Conservation (phyloP, 768 basidiomycete genomes). For the Rhizopogon rudus region DNA sequence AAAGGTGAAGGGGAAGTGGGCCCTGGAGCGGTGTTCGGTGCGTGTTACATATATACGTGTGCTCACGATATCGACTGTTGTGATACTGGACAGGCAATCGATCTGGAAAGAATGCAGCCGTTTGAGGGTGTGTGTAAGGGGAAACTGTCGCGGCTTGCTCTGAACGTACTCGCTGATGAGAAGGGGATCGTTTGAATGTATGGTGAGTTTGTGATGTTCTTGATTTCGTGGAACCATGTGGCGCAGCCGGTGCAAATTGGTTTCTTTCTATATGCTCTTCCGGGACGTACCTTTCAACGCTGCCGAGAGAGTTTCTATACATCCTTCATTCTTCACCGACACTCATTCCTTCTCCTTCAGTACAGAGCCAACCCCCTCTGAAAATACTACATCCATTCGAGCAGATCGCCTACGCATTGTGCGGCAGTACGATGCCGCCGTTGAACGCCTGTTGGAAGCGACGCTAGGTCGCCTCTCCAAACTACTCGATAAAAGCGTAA, state of each 20-base stretch:
- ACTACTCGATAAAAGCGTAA: neutral
- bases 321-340: neutral
- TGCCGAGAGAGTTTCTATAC: conserved; percentile 10
- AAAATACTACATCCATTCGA: conserved; percentile 16
- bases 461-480: conserved; percentile 17
- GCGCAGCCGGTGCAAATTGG: neutral
- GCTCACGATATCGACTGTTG: neutral
- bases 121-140: neutral
- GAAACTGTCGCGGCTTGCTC: neutral
- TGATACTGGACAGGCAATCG: neutral
- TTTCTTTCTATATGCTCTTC: neutral
- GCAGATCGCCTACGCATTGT: conserved; percentile 18
- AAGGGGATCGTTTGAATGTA: conserved; percentile 10
- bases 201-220: conserved; percentile 7
- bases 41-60: neutral
- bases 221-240: neutral
- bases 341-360: neutral
- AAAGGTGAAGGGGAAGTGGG: conserved; percentile 17
- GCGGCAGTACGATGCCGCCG: conserved; percentile 14
- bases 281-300: conserved; percentile 18
- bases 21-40: conserved; percentile 6
- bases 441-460: conserved; percentile 12
- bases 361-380: conserved; percentile 24
- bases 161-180: neutral
- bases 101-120: neutral